These are phyloP conservation scores for Neonectria ditissima DNA, from an alignment of 2,329 filamentous ascomycete species.

Conservation along the genomic window DNA sequence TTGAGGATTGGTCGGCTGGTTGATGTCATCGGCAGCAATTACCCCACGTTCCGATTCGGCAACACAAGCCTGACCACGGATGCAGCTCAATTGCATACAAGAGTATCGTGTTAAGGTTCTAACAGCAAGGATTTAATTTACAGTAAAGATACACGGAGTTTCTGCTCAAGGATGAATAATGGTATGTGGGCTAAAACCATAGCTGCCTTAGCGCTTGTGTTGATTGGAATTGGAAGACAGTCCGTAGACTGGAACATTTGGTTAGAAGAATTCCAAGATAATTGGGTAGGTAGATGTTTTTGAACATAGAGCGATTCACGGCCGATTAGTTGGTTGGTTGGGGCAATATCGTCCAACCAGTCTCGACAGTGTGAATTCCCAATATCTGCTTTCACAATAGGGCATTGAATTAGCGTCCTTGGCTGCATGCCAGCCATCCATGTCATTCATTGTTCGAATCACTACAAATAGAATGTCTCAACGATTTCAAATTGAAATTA, in stretches of 20 bases:
- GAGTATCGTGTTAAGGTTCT: not conserved
- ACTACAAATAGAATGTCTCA: no score
- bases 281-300: not conserved
- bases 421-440: not conserved
- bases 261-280: not conserved
- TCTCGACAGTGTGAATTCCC: not conserved
- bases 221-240: no score
- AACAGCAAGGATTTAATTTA: not conserved
- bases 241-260: not conserved
- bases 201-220: not conserved
- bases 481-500: no score
- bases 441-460: no score
- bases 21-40: slow-evolving; percentile 24
- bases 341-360: no score
- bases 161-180: not conserved
- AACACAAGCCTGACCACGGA: not conserved
- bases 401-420: not conserved
- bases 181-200: not conserved
- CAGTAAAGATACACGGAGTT: no score
- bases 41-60: slow-evolving; percentile 28
- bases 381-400: not conserved
- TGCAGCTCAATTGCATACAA: not conserved
- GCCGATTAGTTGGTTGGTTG: not conserved
- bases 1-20: not conserved
- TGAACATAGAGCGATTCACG: not conserved